Percentiles rank a stretch among this genome's conserved stretches.
Evolutionary conservation across 2,329 filamentous ascomycete genomes (phyloP).

Genomic region (Cordyceps javanica): DNA sequence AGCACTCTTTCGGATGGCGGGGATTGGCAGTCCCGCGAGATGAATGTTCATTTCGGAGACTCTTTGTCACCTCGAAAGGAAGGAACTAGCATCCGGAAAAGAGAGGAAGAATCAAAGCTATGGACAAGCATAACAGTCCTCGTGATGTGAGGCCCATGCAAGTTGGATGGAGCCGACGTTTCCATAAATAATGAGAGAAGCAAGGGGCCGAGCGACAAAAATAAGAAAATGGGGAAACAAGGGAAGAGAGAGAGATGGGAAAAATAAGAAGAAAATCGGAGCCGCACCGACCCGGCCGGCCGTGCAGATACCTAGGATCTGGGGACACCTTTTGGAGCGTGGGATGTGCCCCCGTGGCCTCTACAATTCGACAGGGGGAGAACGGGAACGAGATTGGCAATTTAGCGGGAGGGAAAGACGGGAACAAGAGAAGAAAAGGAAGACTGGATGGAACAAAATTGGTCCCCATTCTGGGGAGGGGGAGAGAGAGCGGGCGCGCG

Average conservation of each 20-base stretch:
- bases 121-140: neutral
- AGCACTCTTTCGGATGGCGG: neutral
- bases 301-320: neutral
- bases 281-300: neutral
- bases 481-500: neutral
- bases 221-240: neutral
- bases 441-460: neutral
- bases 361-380: neutral
- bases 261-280: neutral
- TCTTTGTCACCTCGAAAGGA: neutral
- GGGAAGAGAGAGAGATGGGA: neutral
- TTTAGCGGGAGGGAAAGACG: neutral
- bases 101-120: neutral
- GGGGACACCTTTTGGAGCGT: neutral
- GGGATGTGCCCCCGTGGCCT: neutral
- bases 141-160: slow-evolving; percentile 1
- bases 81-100: neutral
- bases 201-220: neutral
- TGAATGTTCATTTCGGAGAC: neutral
- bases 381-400: neutral
- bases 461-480: neutral
- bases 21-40: neutral
- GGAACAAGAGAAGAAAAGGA: neutral
- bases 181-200: neutral
- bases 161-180: neutral